A percentile compares a stretch with the other conserved stretches of the same genome.
phyloP scores from a whole-genome alignment of 2,329 filamentous ascomycete genomes.

The Fusarium sacchari region DNA sequence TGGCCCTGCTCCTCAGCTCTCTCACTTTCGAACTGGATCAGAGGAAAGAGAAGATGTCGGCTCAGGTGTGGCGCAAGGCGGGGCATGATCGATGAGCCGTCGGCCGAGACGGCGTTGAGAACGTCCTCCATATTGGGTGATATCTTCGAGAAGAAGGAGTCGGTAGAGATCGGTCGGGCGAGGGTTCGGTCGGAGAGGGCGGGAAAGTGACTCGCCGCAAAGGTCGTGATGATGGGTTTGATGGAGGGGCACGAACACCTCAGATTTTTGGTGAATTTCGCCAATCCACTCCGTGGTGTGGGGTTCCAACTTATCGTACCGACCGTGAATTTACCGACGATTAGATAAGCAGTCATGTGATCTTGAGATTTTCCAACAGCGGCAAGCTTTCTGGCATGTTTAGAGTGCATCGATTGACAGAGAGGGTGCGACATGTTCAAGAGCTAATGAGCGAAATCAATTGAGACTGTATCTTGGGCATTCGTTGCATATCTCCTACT shows the following conservation, averaged over 20 bases:
- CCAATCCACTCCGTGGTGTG: conserved; percentile 52
- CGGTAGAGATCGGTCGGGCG: conserved; percentile 23
- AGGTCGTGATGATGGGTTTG: conserved; percentile 38
- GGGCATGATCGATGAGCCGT: conserved; percentile 83
- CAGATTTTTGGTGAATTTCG: conserved; percentile 56
- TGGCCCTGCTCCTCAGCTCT: conserved; percentile 80
- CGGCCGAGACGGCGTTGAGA: conserved; percentile 65
- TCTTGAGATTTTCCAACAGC: conserved; percentile 45
- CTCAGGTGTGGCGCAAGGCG: conserved; percentile 93
- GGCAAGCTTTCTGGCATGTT: conserved; percentile 33
- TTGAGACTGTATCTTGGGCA: conserved; percentile 5
- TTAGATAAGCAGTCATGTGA: conserved; percentile 51
- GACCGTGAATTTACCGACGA: conserved; percentile 49
- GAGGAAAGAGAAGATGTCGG: conserved; percentile 94
- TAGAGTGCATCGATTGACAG: conserved; percentile 22
- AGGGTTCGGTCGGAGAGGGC: conserved; percentile 17
- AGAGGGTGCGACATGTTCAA: conserved; percentile 17
- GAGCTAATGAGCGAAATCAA: conserved; percentile 9
- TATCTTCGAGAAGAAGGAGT: conserved; percentile 8
- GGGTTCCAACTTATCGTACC: conserved; percentile 43
- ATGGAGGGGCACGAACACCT: conserved; percentile 49
- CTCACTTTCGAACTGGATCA: conserved; percentile 89
- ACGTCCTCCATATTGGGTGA: conserved; percentile 53
- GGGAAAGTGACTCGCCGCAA: conserved; percentile 44
- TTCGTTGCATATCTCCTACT: background rate